Conservation (phyloP, 768 basidiomycete genomes). For the Mycena epipterygia region DNA sequence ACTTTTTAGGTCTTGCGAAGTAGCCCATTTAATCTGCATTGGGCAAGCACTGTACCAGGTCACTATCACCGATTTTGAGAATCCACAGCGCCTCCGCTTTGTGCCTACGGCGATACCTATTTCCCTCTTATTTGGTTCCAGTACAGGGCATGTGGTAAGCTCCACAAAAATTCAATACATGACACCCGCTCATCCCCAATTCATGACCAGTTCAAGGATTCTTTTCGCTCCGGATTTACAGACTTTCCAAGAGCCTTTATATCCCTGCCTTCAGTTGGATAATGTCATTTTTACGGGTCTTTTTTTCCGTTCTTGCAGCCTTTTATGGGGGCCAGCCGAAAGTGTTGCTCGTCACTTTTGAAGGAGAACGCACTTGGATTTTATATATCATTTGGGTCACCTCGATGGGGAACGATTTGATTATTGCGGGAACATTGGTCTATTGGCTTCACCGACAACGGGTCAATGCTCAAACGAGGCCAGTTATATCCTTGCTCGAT, state of each 20-base stretch:
- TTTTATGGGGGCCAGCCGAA: not conserved
- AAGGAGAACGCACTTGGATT: not conserved
- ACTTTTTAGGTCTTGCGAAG: conserved; percentile 5
- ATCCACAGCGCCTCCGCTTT: not conserved
- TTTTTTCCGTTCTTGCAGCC: no score
- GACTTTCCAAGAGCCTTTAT: not conserved
- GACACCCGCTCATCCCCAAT: no score
- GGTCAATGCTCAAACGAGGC: not conserved
- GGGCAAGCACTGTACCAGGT: not conserved
- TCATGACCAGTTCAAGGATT: not conserved
- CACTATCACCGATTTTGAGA: conserved; percentile 2
- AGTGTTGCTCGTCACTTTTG: not conserved
- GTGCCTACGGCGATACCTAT: not conserved
- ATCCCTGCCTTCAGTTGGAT: not conserved
- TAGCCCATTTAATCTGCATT: conserved; percentile 9
- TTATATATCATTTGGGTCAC: not conserved
- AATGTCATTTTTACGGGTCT: not conserved
- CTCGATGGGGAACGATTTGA: not conserved
- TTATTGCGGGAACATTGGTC: not conserved
- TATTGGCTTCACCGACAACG: conserved; percentile 3
- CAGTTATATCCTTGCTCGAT: no score
- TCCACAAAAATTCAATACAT: not conserved
- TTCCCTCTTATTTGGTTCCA: not conserved
- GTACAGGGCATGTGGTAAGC: conserved; percentile 2
- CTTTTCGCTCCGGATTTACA: conserved; percentile 24